Conservation (phyloP, 2,329 filamentous ascomycete genomes). For the Claviceps sp. region DNA sequence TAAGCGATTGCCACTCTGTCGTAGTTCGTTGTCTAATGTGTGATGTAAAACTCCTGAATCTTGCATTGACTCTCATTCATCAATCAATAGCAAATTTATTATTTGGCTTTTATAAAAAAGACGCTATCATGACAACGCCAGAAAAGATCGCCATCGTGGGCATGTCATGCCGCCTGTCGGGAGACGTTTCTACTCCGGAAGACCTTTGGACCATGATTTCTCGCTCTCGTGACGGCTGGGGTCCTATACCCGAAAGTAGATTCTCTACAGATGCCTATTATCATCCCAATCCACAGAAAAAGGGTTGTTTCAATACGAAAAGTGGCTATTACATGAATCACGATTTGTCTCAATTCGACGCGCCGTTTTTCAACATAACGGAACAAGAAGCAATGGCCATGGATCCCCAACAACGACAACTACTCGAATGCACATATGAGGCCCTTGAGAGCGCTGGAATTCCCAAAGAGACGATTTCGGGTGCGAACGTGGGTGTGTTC, state of each 20-base stretch:
- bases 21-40: neutral
- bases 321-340: slow-evolving; percentile 29
- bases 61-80: neutral
- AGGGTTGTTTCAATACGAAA: slow-evolving; percentile 21
- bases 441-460: slow-evolving; percentile 39
- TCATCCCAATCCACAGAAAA: slow-evolving; percentile 28
- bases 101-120: neutral
- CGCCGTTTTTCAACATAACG: slow-evolving; percentile 37
- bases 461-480: slow-evolving; percentile 30
- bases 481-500: slow-evolving; percentile 36
- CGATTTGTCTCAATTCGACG: slow-evolving; percentile 36
- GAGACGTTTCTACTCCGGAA: slow-evolving; percentile 7
- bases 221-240: slow-evolving; percentile 3
- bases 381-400: slow-evolving; percentile 35
- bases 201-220: slow-evolving; percentile 10
- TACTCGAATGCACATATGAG: slow-evolving; percentile 40
- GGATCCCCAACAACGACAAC: slow-evolving; percentile 40
- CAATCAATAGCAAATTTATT: neutral
- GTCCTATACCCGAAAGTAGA: neutral
- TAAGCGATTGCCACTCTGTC: neutral
- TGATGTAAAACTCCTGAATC: too few species aligned
- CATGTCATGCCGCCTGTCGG: slow-evolving; percentile 12
- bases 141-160: slow-evolving; percentile 11
- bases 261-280: slow-evolving; percentile 18
- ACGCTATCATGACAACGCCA: slow-evolving; percentile 1